Base-by-base conservation (phyloP, 768 basidiomycete genomes). In the Basidioascus undulatus region DNA sequence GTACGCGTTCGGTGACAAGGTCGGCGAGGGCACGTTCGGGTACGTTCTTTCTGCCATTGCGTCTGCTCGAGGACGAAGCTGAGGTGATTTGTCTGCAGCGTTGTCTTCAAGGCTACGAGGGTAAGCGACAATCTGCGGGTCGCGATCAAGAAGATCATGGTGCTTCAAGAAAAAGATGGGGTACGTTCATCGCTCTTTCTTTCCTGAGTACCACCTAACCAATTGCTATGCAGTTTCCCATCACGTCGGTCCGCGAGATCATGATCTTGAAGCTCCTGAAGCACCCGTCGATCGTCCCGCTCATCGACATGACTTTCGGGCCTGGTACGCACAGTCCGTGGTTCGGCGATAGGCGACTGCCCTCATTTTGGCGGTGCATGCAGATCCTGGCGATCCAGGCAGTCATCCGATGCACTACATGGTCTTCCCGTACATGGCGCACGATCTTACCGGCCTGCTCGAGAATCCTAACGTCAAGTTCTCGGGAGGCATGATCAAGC, bases 391-490 rank as follows among this genome's bases (percentile, higher is more conserved):
- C 32, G 46, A 52, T 35, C 34, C 35, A 3, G 16, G 28, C 15
- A 24, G 33, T 48, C 23, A 12, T 20, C 30, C 72, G 76, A 20
- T 61, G 82, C 40, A 81, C 80, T 92, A 81, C 60, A 92, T 96
- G 84, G 89, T 94, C 32, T 98, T 96, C 53, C 92, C 92, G 0
- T 98, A 94, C 60, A 96, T 96, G 92, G 92, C 96, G 52, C 89
- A 98, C 52, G 92, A 98, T 59, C 70, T 98, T 10, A 84, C 89
- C 2, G 92, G 92, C 3, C 58, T 96, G 30, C 61, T 98, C 44
- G 82, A 87, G 58, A 94, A 96, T 53, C 36, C 35, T 25, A 36
- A 47, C 5, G 86, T 86, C 44, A 75, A 76, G 49, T 62, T 89
- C 4, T 69, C 70, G 37, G 72, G 75, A 7, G 76, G 76, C 49